These are phyloP conservation scores for Dryas drummondii DNA, from an alignment of 306 rosid species.

Conservation along the genomic window DNA sequence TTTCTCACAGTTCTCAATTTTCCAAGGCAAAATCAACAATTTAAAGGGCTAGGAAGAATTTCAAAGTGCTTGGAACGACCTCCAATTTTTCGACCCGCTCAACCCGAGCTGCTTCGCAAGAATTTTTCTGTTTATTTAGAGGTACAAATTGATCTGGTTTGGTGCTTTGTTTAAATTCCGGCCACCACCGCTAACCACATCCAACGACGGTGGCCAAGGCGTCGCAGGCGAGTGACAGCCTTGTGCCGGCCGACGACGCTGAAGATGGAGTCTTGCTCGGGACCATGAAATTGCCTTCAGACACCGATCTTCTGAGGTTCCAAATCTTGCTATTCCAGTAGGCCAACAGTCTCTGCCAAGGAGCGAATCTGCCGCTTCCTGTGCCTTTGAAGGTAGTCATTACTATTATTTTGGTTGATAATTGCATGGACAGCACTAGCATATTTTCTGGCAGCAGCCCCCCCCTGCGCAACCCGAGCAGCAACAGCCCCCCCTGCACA, in stretches of 20 bases:
- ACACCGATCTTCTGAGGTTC: constrained; percentile 62
- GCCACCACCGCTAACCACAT: not conserved
- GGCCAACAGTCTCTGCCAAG: constrained; percentile 93
- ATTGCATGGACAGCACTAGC: not conserved
- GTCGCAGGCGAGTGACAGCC: constrained; percentile 36
- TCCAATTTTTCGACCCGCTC: too few species aligned
- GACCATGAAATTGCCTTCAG: constrained; percentile 67
- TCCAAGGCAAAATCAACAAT: too few species aligned
- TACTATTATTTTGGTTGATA: not conserved
- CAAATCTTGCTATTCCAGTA: constrained; percentile 69
- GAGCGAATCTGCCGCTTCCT: constrained; percentile 85
- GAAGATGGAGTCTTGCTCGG: constrained; percentile 81
- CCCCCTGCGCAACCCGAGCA: too few species aligned
- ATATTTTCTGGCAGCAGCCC: too few species aligned
- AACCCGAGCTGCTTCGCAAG: too few species aligned
- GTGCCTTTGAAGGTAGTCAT: constrained; percentile 73
- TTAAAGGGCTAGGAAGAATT: too few species aligned
- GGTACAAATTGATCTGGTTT: fast-evolving
- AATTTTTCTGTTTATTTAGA: too few species aligned
- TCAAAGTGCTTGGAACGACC: too few species aligned
- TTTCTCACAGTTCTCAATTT: too few species aligned
- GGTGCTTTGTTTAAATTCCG: constrained; percentile 16
- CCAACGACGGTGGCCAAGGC: constrained; percentile 31
- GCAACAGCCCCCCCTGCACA: too few species aligned
- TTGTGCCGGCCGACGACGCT: constrained; percentile 30